Conservation (phyloP, 1,284 basidiomycete genomes). For the Trametes pubescens region DNA sequence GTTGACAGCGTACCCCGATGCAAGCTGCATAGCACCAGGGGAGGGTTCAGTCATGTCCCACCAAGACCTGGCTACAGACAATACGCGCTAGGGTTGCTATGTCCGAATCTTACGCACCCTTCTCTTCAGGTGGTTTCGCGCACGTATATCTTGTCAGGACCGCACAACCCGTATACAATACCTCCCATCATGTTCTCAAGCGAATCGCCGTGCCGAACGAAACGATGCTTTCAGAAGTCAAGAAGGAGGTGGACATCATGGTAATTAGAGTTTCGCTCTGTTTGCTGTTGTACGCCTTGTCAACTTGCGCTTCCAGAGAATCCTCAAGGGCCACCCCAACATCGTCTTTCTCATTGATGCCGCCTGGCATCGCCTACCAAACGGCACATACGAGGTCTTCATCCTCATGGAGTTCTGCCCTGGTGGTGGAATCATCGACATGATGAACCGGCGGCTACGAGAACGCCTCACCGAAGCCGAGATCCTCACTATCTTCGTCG, state of each 20-base stretch:
- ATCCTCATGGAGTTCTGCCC: constrained; percentile 99
- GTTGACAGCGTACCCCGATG: not conserved
- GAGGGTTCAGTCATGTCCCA: constrained; percentile 1
- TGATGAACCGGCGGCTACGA: constrained; percentile 96
- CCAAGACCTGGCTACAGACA: not conserved
- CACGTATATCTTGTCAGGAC: constrained; percentile 97
- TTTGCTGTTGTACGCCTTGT: constrained; percentile 28
- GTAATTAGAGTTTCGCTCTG: constrained; percentile 56
- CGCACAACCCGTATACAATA: constrained; percentile 84
- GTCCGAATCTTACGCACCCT: constrained; percentile 28
- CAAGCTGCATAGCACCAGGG: not conserved
- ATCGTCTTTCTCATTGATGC: constrained; percentile 96
- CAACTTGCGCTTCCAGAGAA: constrained; percentile 58
- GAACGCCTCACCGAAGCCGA: constrained; percentile 95
- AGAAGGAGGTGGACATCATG: constrained; percentile 99
- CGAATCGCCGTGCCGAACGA: constrained; percentile 95
- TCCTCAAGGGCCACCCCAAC: constrained; percentile 89
- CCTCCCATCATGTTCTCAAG: constrained; percentile 97
- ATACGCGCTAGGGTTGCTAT: constrained; percentile 21
- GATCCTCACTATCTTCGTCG: constrained; percentile 97
- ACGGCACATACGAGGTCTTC: constrained; percentile 93
- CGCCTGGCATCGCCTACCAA: constrained; percentile 85
- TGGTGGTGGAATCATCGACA: constrained; percentile 97
- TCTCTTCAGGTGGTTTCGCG: constrained; percentile 89
- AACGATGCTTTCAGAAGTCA: constrained; percentile 90